phyloP scores from a whole-genome alignment of 140 eudicot genomes.

The Bidens hawaiensis region DNA sequence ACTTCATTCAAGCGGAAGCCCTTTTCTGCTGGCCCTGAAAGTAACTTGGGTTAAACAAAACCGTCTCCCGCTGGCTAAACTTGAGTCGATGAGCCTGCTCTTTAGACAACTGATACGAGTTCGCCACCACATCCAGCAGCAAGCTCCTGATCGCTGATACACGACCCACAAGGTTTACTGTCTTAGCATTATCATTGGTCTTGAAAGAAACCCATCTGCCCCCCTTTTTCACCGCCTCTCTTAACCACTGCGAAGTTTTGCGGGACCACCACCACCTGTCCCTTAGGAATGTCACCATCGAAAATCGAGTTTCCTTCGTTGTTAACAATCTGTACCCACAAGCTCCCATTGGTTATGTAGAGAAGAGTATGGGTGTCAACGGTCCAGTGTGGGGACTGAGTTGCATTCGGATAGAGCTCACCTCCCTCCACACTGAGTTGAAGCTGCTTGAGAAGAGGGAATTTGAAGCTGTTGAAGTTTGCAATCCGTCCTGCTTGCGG shows the following conservation, averaged over 20 bases:
- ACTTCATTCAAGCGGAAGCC: no score
- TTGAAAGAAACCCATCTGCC: constrained; percentile 60
- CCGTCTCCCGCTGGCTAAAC: constrained; percentile 35
- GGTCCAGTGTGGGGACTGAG: constrained; percentile 2
- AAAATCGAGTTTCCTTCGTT: constrained; percentile 54
- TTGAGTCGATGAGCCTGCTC: constrained; percentile 54
- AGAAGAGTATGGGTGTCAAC: constrained; percentile 53
- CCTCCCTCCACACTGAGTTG: constrained; percentile 61
- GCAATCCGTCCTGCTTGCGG: no score
- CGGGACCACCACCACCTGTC: constrained; percentile 59
- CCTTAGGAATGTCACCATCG: constrained; percentile 35
- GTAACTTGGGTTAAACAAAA: constrained; percentile 28
- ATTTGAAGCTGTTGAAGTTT: no score
- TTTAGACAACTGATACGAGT: constrained; percentile 38
- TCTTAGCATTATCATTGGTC: constrained; percentile 63
- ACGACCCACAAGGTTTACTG: constrained; percentile 52
- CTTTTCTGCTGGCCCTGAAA: no score
- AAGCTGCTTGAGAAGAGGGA: constrained; percentile 45
- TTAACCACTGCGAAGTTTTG: constrained; percentile 43
- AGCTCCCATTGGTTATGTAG: constrained; percentile 51
- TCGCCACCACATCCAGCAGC: constrained; percentile 52
- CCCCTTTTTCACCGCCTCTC: constrained; percentile 60
- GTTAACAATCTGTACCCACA: constrained; percentile 56
- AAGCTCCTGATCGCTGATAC: constrained; percentile 47
- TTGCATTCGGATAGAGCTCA: constrained; percentile 47